These are phyloP conservation scores for Lodderomyces pseudojiufengensis DNA, from an alignment of 1,139 yeast species.

Conservation along the genomic window DNA sequence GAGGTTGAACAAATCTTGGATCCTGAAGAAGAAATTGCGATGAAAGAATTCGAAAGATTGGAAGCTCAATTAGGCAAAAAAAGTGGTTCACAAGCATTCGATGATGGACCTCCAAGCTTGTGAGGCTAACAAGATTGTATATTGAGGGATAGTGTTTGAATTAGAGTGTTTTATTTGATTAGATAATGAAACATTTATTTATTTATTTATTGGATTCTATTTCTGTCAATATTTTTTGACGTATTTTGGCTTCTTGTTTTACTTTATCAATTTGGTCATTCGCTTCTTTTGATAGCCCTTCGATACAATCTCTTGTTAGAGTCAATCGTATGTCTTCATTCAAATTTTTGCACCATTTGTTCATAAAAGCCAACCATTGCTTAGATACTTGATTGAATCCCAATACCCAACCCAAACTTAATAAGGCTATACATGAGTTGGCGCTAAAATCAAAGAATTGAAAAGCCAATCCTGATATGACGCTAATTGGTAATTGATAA, in stretches of 20 bases:
- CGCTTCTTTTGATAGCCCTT: constrained; percentile 37
- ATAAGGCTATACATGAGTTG: constrained; percentile 34
- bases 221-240: constrained; percentile 19
- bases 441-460: constrained; percentile 33
- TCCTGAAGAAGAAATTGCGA: constrained; percentile 49
- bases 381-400: constrained; percentile 45
- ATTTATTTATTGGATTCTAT: constrained; percentile 3
- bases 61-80: constrained; percentile 35
- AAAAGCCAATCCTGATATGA: constrained; percentile 30
- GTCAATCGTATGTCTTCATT: constrained; percentile 36
- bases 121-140: too few relatives aligned
- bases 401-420: constrained; percentile 38
- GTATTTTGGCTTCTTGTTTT: constrained; percentile 15
- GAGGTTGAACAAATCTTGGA: constrained; percentile 66
- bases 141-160: too few relatives aligned
- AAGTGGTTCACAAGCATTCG: constrained; percentile 12
- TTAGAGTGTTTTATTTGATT: too few relatives aligned
- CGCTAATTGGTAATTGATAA: constrained; percentile 40
- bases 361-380: constrained; percentile 31
- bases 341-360: constrained; percentile 27
- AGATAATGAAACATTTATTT: constrained; percentile 14
- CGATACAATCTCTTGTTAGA: constrained; percentile 36
- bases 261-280: constrained; percentile 23
- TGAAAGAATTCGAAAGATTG: constrained; percentile 68
- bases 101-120: constrained; percentile 32